Evolutionary conservation across 805 yeast species (phyloP), one percentile per base, ranked within the genome.

Genomic region (Candida stauntonica): DNA sequence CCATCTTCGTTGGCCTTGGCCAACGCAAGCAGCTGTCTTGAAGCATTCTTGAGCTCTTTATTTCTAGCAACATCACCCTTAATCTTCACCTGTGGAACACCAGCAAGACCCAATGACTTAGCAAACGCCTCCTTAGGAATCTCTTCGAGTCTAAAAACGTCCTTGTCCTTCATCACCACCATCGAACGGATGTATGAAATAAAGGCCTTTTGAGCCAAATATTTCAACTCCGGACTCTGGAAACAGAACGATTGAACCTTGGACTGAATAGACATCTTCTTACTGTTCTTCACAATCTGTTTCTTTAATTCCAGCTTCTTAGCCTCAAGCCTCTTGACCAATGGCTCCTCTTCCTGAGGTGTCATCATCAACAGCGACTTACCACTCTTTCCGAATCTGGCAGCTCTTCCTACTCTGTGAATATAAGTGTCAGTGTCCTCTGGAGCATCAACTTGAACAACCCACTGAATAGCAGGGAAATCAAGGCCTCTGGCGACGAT

Each of bases 401-500:
- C 99, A 0, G 98, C 86, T 57, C 99, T 74, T 14, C 99, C 99
- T 57, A 93, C 86, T 60, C 99, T 73, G 60, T 93, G 99, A 31
- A 91, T 70, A 57, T 91, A 93, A 52, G 88, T 77, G 52, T 84
- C 94, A 0, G 96, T 86, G 52, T 91, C 96, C 1, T 87, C 80
- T 2, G 99, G 99, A 0, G 96, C 95, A 52, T 93, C 98, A 9
- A 91, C 58, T 58, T 93, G 99, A 17, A 93, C 65, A 5, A 91
- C 98, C 44, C 89, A 67, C 51, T 93, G 98, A 11, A 93, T 96
- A 26, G 91, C 91, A 1, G 97, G 95, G 33, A 93, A 83, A 65
- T 93, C 99, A 16, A 93, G 73, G 18, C 99, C 99, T 58, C 99
- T 74, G 0, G 98, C 97, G 5, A 98, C 97, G 12, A 93, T 96